phyloP scores from a whole-genome alignment of 2,329 filamentous ascomycete species.

The Colletotrichum spaethianum region DNA sequence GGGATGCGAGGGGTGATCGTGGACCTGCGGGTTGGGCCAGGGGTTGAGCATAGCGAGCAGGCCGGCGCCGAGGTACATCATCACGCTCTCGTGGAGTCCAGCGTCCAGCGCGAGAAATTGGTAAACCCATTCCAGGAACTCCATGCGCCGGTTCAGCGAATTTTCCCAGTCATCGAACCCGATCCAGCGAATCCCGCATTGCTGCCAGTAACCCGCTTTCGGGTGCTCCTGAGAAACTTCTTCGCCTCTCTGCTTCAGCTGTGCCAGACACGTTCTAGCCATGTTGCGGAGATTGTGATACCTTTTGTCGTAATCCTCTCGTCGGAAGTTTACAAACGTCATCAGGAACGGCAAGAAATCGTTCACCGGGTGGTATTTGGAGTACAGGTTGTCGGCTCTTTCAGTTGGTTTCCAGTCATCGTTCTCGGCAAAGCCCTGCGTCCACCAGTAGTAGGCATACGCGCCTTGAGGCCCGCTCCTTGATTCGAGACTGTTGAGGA shows the following conservation, averaged over 20 bases:
- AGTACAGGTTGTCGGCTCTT: not conserved
- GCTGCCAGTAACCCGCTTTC: not conserved
- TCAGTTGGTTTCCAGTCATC: not conserved
- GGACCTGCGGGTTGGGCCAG: not conserved
- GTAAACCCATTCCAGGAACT: constrained; percentile 22
- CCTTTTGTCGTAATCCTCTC: not conserved
- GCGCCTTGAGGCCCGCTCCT: not conserved
- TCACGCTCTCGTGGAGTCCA: constrained; percentile 32
- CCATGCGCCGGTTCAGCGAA: constrained; percentile 3
- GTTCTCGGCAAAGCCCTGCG: not conserved
- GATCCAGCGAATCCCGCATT: not conserved
- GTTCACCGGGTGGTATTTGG: not conserved
- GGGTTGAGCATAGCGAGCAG: constrained; percentile 37
- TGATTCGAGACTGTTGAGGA: constrained; percentile 1
- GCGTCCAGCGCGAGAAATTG: constrained; percentile 27
- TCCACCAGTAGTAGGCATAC: not conserved
- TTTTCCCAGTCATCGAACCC: constrained; percentile 9
- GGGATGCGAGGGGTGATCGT: constrained; percentile 17
- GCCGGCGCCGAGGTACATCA: constrained; percentile 20
- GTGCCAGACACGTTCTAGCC: not conserved
- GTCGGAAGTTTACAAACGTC: constrained; percentile 10
- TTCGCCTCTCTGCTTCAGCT: not conserved
- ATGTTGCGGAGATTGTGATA: not conserved
- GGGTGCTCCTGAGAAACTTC: constrained; percentile 8
- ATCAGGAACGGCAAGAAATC: constrained; percentile 22